phyloP scores from a whole-genome alignment of 768 basidiomycete species.

The Xerocomus brunneocitrinus region DNA sequence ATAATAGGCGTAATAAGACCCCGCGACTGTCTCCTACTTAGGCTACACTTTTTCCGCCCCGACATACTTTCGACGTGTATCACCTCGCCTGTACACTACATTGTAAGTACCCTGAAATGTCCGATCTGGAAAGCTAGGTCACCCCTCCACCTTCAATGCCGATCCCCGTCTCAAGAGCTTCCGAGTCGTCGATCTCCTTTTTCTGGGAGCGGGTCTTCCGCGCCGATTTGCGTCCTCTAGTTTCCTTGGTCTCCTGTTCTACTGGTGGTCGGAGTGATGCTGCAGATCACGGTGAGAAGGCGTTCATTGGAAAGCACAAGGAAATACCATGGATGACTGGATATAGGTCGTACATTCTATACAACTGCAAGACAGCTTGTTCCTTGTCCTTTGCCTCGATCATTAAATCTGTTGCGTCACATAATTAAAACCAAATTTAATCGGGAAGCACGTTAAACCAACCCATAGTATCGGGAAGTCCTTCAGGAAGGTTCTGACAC shows the following conservation, averaged over 20 bases:
- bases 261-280: conserved; percentile 42
- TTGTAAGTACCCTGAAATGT: background rate
- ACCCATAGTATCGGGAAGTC: conserved; percentile 67
- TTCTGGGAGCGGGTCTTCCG: conserved; percentile 10
- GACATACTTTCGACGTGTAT: background rate
- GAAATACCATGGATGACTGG: conserved; percentile 55
- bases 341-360: conserved; percentile 69
- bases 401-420: conserved; percentile 61
- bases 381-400: conserved; percentile 94
- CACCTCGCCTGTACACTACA: background rate
- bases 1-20: background rate
- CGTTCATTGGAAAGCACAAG: background rate
- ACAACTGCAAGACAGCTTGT: conserved; percentile 85
- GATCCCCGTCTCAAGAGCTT: background rate
- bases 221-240: conserved; percentile 40
- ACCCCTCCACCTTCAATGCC: background rate
- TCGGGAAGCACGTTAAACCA: conserved; percentile 11
- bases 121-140: background rate
- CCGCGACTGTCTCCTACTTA: background rate
- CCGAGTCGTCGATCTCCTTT: background rate
- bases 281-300: conserved; percentile 1
- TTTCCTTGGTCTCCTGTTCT: conserved; percentile 36
- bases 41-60: background rate
- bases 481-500: conserved; percentile 60
- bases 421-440: background rate